Conservation (phyloP, 192 early-diverging fungal species). For the Coemansia brasiliensis region DNA sequence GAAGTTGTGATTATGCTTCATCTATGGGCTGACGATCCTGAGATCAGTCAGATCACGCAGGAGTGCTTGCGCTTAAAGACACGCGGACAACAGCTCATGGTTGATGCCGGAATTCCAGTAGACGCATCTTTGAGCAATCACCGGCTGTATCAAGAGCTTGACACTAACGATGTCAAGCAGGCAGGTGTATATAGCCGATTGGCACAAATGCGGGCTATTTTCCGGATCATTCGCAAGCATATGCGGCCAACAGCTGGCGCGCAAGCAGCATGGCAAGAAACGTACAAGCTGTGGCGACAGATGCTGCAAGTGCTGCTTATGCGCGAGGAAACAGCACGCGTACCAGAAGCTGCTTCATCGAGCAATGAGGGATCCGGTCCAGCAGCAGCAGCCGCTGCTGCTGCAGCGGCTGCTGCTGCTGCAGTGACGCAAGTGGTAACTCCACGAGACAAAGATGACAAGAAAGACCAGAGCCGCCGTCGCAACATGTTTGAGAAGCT, state of each 20-base stretch:
- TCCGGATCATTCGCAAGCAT: conserved; percentile 54
- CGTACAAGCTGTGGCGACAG: conserved; percentile 57
- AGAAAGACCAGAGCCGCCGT: conserved; percentile 36
- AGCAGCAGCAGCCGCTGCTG: not conserved
- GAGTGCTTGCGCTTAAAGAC: conserved; percentile 49
- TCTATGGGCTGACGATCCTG: conserved; percentile 64
- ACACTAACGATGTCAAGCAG: conserved; percentile 79
- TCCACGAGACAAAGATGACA: conserved; percentile 23
- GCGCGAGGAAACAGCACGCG: conserved; percentile 49
- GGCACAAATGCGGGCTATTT: conserved; percentile 54
- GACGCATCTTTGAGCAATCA: conserved; percentile 76
- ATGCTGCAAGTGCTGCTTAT: conserved; percentile 54
- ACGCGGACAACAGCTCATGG: conserved; percentile 41
- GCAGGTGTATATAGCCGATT: conserved; percentile 49
- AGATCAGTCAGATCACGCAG: conserved; percentile 40
- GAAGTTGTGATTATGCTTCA: conserved; percentile 67
- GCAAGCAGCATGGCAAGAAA: conserved; percentile 56
- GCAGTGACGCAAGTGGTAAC: not conserved
- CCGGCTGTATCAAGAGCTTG: conserved; percentile 85
- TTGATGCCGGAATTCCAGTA: conserved; percentile 65
- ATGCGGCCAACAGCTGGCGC: conserved; percentile 51
- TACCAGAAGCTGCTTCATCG: conserved; percentile 18
- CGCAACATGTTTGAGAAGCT: conserved; percentile 54
- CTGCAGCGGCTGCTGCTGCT: conserved; percentile 2
- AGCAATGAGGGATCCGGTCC: not conserved